phyloP scores from a whole-genome alignment of 2,329 filamentous ascomycete species.

The Ophiostoma perfectum region DNA sequence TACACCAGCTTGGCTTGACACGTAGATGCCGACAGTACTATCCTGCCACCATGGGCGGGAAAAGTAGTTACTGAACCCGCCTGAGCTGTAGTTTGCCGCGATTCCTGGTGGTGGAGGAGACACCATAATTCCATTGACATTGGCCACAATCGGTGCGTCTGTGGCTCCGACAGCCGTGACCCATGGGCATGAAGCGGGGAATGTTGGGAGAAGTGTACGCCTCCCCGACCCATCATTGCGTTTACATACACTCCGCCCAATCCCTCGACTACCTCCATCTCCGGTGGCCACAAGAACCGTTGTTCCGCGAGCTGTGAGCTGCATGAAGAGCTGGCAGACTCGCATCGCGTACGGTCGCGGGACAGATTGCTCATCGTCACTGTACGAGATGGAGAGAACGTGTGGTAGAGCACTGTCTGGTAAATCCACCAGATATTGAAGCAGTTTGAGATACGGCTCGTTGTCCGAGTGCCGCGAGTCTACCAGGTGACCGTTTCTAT shows the following conservation, averaged over 20 bases:
- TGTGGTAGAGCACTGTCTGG: constrained; percentile 46
- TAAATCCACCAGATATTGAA: constrained; percentile 45
- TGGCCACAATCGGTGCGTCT: constrained; percentile 24
- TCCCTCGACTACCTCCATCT: constrained; percentile 45
- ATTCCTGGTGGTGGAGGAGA: constrained; percentile 30
- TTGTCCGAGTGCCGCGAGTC: constrained; percentile 37
- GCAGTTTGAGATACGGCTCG: constrained; percentile 53
- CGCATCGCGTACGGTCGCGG: constrained; percentile 47
- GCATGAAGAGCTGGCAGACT: constrained; percentile 50
- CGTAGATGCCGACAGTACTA: constrained; percentile 37
- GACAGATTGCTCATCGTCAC: constrained; percentile 53
- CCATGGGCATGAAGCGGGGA: constrained; percentile 63
- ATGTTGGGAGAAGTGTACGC: constrained; percentile 54
- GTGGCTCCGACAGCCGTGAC: constrained; percentile 63
- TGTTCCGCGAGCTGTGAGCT: constrained; percentile 49
- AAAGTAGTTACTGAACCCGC: constrained; percentile 52
- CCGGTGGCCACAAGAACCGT: constrained; percentile 48
- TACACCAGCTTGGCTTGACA: constrained; percentile 33
- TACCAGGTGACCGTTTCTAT: constrained; percentile 32
- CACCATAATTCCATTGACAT: not conserved
- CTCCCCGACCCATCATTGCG: constrained; percentile 54
- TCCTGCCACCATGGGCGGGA: constrained; percentile 43
- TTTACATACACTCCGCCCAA: constrained; percentile 47
- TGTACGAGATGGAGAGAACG: constrained; percentile 54
- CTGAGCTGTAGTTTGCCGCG: constrained; percentile 41